Evolutionary conservation across 306 rosid species (phyloP), one percentile per base, ranked within the genome.

Genomic region (Citrullus mucosospermus): DNA sequence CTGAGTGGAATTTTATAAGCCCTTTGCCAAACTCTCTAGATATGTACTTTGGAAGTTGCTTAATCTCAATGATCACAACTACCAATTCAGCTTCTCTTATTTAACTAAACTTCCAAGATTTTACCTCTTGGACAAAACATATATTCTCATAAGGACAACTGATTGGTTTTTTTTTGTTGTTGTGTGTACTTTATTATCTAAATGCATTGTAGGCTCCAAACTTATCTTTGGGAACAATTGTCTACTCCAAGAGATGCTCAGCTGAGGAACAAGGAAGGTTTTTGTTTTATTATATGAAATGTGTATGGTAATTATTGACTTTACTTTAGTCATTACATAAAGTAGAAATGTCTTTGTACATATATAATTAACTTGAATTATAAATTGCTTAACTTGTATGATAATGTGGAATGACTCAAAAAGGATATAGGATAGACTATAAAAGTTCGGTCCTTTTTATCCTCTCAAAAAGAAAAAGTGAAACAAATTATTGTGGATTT

Each of bases 211-310:
- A 22, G 57, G 58, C 57, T 46, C 76, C 76, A 70, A 70, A 70
- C 50, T 38, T 70, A 44, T 70, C 76, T 39, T 71, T 22, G 39
- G 57, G 76, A 71, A 71, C 76, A 71, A 48, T 53, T 71, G 76
- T 71, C 76, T 22, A 46, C 39, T 71, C 76, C 76, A 71, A 71
- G 76, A 71, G 76, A 71, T 71, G 76, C 76, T 71, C 54, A 71
- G 39, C 54, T 71, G 76, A 48, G 76, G 34, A 71, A 71, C 76
- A 71, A 71, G 76, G n/a, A 14, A 46, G 17, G 58, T 71, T 71
- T 68, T 71, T 71, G 54, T 71, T 71, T 41, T 48, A 71, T 71
- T 48, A 22, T 69, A 22, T 44, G 30, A 16, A 68, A 68, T 36
- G 0, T 38, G 34, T 43, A 39, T 9, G 75, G 28, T 68, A 18